A percentile compares a stretch with the other conserved stretches of the same genome.
Conservation (phyloP, 169 alveolate genomes). For the Plasmodium vinckei region DNA sequence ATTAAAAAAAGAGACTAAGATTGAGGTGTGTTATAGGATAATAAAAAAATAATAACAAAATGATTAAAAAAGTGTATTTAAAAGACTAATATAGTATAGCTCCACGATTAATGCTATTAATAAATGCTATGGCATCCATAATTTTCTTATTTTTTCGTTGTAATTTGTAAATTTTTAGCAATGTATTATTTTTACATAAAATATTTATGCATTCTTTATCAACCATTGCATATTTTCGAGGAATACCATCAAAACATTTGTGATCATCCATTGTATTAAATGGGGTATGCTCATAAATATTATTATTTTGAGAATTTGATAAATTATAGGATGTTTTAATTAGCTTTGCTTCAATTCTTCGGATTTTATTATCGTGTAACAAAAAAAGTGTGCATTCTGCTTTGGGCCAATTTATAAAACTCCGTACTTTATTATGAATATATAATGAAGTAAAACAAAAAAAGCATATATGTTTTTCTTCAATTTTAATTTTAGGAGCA, state of each 20-base stretch:
- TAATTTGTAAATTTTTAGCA: slow-evolving; percentile 38
- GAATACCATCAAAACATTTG: slow-evolving; percentile 51
- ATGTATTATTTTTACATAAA: slow-evolving; percentile 45
- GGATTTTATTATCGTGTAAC: slow-evolving; percentile 17
- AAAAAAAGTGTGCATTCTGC: slow-evolving; percentile 62
- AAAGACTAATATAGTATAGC: slow-evolving; percentile 28
- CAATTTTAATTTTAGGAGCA: slow-evolving; percentile 62
- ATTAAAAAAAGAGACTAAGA: no score
- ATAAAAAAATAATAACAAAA: slow-evolving; percentile 7
- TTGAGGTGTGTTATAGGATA: not conserved
- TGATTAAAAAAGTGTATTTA: not conserved
- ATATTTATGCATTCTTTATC: slow-evolving; percentile 31
- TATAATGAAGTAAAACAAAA: slow-evolving; percentile 47
- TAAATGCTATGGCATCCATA: slow-evolving; percentile 42
- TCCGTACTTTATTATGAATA: slow-evolving; percentile 58
- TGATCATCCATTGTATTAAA: slow-evolving; percentile 1
- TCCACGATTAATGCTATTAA: slow-evolving; percentile 45
- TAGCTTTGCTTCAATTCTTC: slow-evolving; percentile 31
- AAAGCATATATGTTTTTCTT: slow-evolving; percentile 55
- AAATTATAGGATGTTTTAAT: slow-evolving; percentile 48
- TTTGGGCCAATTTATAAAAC: slow-evolving; percentile 69
- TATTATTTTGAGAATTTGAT: not conserved
- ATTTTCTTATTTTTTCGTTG: slow-evolving; percentile 68
- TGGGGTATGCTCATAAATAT: not conserved
- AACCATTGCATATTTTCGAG: slow-evolving; percentile 36